Evolutionary conservation across 1,284 basidiomycete genomes (phyloP).

Genomic region (Agroathelia rolfsii): DNA sequence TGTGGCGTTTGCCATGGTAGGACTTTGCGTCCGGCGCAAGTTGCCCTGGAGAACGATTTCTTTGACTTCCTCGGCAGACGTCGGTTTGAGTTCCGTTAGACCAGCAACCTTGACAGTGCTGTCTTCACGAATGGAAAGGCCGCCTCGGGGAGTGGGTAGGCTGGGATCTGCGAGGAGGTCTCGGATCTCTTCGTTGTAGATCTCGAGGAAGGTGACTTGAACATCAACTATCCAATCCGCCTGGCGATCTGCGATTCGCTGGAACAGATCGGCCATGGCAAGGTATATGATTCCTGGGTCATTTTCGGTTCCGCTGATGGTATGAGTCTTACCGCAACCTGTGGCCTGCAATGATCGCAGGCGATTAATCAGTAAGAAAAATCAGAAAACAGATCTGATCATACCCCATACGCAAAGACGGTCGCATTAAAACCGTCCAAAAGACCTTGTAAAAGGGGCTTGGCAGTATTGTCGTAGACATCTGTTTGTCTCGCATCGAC

Average conservation of each 20-base stretch:
- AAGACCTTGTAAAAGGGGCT: constrained; percentile 73
- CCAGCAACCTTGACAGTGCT: constrained; percentile 85
- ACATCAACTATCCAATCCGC: constrained; percentile 81
- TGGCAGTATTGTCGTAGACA: constrained; percentile 79
- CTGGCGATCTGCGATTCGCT: constrained; percentile 74
- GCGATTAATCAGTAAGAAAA: constrained; percentile 8
- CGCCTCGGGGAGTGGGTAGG: constrained; percentile 60
- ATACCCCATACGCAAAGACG: constrained; percentile 93
- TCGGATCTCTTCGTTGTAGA: constrained; percentile 97
- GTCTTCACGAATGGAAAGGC: constrained; percentile 88
- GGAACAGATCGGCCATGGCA: constrained; percentile 94
- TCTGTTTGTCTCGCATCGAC: constrained; percentile 73
- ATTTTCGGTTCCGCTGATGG: constrained; percentile 81
- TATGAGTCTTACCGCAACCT: constrained; percentile 96
- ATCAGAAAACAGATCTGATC: constrained; percentile 23
- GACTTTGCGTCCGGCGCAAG: constrained; percentile 78
- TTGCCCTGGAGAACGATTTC: constrained; percentile 86
- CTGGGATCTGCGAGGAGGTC: constrained; percentile 79
- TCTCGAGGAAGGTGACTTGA: constrained; percentile 89
- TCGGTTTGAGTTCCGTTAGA: constrained; percentile 71
- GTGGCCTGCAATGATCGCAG: constrained; percentile 59
- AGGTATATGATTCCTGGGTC: constrained; percentile 92
- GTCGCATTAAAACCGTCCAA: constrained; percentile 95
- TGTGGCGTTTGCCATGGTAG: constrained; percentile 89
- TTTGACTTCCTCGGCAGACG: constrained; percentile 84